phyloP scores from a whole-genome alignment of 1,284 basidiomycete genomes.

The Kwoniella shivajii region DNA sequence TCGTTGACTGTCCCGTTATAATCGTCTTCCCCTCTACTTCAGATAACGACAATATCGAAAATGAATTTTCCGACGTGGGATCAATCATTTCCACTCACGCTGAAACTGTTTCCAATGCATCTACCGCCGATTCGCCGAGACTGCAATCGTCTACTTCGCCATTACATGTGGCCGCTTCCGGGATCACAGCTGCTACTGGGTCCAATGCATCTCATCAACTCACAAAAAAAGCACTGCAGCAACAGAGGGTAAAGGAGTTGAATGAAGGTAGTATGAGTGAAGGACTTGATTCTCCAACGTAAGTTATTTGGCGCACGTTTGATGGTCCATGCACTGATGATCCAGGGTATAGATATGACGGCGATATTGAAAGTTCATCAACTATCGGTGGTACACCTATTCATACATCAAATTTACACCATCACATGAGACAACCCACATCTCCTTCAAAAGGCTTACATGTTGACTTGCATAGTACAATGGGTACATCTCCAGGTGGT shows the following conservation, averaged over 20 bases:
- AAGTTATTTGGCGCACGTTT: constrained; percentile 23
- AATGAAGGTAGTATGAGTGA: constrained; percentile 43
- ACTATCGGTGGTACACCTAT: constrained; percentile 51
- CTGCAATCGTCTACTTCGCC: constrained; percentile 7
- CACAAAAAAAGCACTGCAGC: constrained; percentile 19
- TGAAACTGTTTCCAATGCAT: constrained; percentile 22
- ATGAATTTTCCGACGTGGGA: constrained; percentile 47
- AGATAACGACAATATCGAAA: constrained; percentile 44
- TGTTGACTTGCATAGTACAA: constrained; percentile 12
- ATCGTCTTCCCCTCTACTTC: background rate
- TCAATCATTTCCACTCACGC: constrained; percentile 43
- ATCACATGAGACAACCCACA: constrained; percentile 61
- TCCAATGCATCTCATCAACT: background rate
- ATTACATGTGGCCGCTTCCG: constrained; percentile 5
- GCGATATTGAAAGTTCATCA: constrained; percentile 73
- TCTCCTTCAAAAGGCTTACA: constrained; percentile 53
- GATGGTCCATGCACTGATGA: constrained; percentile 1
- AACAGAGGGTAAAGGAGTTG: constrained; percentile 26
- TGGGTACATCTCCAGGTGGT: constrained; percentile 16
- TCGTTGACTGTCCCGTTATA: background rate
- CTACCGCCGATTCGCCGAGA: constrained; percentile 20
- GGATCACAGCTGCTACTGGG: background rate
- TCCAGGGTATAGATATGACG: constrained; percentile 71
- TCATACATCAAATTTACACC: constrained; percentile 47
- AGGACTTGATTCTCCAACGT: constrained; percentile 53